phyloP scores from a whole-genome alignment of 805 yeast genomes.

The Suhomyces sp. region DNA sequence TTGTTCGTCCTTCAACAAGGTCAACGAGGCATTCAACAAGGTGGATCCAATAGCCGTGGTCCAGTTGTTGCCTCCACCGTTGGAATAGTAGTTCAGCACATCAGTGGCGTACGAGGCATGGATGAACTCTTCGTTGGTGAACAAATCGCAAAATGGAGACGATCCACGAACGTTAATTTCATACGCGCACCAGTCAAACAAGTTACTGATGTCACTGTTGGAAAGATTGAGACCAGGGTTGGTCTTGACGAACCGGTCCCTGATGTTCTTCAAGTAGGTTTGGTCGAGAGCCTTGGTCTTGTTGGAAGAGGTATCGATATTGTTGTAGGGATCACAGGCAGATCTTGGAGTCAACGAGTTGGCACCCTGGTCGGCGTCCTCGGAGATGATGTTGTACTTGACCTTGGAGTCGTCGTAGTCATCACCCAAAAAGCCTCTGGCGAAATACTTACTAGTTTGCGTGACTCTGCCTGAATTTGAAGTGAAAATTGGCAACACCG shows the following conservation, averaged over 20 bases:
- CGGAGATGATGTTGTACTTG: constrained; percentile 44
- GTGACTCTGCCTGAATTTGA: constrained; percentile 55
- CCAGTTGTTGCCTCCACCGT: constrained; percentile 61
- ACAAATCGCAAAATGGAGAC: constrained; percentile 64
- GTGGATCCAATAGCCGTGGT: constrained; percentile 61
- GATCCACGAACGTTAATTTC: constrained; percentile 69
- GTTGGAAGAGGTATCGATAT: constrained; percentile 11
- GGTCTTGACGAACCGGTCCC: constrained; percentile 51
- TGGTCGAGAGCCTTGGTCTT: constrained; percentile 27
- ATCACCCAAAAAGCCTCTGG: constrained; percentile 56
- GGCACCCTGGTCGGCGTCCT: constrained; percentile 29
- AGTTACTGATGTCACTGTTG: constrained; percentile 46
- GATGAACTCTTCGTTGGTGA: constrained; percentile 66
- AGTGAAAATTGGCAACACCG: constrained; percentile 49
- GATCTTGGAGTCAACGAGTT: constrained; percentile 30
- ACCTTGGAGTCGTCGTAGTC: constrained; percentile 31
- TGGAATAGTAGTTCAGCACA: constrained; percentile 54
- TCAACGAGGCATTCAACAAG: constrained; percentile 46
- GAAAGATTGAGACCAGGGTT: constrained; percentile 56
- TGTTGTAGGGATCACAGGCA: constrained; percentile 19
- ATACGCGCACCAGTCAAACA: constrained; percentile 69
- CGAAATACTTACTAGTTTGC: constrained; percentile 53
- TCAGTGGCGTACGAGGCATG: constrained; percentile 61
- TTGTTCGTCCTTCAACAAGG: constrained; percentile 42
- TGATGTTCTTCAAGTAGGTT: constrained; percentile 50